Evolutionary conservation across 805 yeast genomes (phyloP), one percentile per base, ranked within the genome.

Genomic region (Saccharomycopsis fodiens): DNA sequence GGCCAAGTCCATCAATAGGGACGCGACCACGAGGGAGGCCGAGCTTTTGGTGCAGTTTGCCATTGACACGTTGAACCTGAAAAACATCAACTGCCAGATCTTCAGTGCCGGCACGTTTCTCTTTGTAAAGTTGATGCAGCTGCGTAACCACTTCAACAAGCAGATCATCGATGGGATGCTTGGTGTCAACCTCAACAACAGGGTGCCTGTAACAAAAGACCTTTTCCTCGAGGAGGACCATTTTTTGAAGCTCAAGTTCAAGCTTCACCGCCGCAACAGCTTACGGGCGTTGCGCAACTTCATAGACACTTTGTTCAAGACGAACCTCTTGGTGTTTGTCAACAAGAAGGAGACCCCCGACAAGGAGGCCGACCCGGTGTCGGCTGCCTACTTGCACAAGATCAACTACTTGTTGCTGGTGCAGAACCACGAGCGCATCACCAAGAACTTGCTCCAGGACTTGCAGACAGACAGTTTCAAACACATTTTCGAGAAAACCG

Each of bases 261-360:
- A 49, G 34, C 19, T 49, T 8, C 37, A 46, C 12, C 43, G 41
- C 19, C 21, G 52, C 23, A 42, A 42, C 27, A 21, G 19, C 8
- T 16, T 42, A 23, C 31, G 50, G 21, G 25, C 52, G 4, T 19
- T 42, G 7, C 42, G 40, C 27, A 49, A 39, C 20, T 41, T 49
- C 25, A 41, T 49, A 39, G 52, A 49, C 34, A 42, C 31, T 35
- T 34, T 49, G 12, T 49, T 49, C 27, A 39, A 35, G 21, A 35
- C 41, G 15, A 39, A 41, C 13, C 27, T 22, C 22, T 32, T 49
- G n/a, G 43, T 42, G 25, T 25, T 42, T 15, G 43, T 37, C 27
- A 38, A 45, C 10, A 32, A 46, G 32, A 49, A 46, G 41, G 27
- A 19, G n/a, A n/a, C 22, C 7, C 40, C 40, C 15, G 27, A 36